Evolutionary conservation across 1,284 basidiomycete genomes (phyloP).

Genomic region (Ceratobasidium sp.): DNA sequence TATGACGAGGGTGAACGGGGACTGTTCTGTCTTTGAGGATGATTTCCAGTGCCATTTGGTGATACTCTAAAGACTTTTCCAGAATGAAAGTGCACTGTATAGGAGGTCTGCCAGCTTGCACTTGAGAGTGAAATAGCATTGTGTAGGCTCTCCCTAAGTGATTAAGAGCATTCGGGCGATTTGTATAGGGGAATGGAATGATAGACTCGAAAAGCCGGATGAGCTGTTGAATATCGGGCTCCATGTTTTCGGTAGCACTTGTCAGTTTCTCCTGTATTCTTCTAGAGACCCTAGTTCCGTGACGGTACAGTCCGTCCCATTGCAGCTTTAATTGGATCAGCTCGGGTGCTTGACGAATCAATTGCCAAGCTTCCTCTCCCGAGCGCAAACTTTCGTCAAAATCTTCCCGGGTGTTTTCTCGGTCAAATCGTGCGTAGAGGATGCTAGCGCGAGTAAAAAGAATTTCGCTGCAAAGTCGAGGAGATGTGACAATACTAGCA

Average conservation of each 20-base stretch:
- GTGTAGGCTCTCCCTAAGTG: background rate
- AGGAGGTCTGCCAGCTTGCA: background rate
- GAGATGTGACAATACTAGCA: background rate
- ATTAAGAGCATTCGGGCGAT: conserved; percentile 7
- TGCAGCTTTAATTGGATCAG: background rate
- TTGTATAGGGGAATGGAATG: background rate
- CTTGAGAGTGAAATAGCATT: background rate
- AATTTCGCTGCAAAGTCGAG: background rate
- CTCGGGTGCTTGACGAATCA: background rate
- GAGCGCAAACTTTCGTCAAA: background rate
- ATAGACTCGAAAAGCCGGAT: background rate
- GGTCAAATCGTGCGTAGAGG: conserved; percentile 4
- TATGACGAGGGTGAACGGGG: background rate
- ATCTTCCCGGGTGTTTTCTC: background rate
- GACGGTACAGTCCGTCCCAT: background rate
- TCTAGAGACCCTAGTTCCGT: background rate
- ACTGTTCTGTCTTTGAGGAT: background rate
- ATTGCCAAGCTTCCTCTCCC: background rate
- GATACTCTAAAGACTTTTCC: background rate
- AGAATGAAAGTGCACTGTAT: background rate
- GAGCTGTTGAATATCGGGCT: background rate
- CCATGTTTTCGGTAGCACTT: background rate
- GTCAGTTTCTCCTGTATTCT: background rate
- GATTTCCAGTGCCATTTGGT: background rate
- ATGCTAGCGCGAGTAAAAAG: background rate